Evolutionary conservation across 164 flowering plant species (phyloP), one percentile per base, ranked within the genome.

Genomic region (Berberis thunbergii): DNA sequence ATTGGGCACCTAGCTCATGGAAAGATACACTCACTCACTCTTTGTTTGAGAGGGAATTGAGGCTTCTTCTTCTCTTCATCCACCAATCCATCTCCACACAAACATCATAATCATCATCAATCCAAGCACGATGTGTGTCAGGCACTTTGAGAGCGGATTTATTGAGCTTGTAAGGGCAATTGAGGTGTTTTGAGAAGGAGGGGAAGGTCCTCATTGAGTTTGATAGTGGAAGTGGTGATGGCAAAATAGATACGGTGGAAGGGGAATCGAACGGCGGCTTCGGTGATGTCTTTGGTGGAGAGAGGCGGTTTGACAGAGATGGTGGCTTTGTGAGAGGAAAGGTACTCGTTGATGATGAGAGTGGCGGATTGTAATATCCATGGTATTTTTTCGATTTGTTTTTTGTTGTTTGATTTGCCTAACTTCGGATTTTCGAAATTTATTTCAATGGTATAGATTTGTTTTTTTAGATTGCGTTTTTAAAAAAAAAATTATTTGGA

Each of bases 61-160:
- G 26, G 26, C 26, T 26, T 26, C 26, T 26, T 26, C 26, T 26
- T 26, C 26, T 26, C 26, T 26, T 26, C 26, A 26, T 26, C 26
- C 26, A 26, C 26, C 26, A 26, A 26, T 26, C 26, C 26, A 26
- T 26, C 26, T 26, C 26, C 0, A 26, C 26, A 26, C 26, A 26
- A 26, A 26, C 26, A 26, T 26, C 26, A 26, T 26, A 0, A 26
- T 26, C 26, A 26, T 26, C 26, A 26, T 26, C 42, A 8, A 96
- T 91, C 90, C 96, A 91, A 6, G 87, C 73, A 69, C 85, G 96
- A 7, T 96, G 97, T 8, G 90, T 79, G 1, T 82, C 82, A 3
- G 95, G 92, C 38, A 90, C 84, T 2, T 77, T 78, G 42, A 95
- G 78, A 0, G 79, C 86, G 1, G 96, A 85, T 53, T 84, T 86